Evolutionary conservation across 2,329 filamentous ascomycete species (phyloP), one percentile per base, ranked within the genome.

Genomic region (Phialocephala subalpina): DNA sequence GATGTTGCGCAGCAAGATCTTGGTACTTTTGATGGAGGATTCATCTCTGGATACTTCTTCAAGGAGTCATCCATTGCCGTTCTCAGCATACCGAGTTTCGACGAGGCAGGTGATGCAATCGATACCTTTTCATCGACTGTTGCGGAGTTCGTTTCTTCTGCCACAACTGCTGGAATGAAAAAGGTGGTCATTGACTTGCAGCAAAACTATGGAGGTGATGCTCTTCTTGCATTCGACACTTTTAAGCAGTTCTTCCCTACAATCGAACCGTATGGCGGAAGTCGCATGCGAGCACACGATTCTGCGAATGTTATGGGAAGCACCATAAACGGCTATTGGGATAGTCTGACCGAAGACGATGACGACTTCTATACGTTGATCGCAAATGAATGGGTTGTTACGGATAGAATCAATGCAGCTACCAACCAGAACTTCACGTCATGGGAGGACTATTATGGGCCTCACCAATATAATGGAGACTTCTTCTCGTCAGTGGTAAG

Each of bases 131-230:
- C 52, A 58, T 36, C 22, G 25, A 40, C 60, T 1, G 56, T 67
- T 18, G 33, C 58, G 16, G 47, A 74, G 2, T 78, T 87, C 66
- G 77, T 88, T 18, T 74, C 78, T 0, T 76, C 78, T 40, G 81
- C 80, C 20, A 80, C 80, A 58, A 78, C 80, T 11, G 81, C 80
- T 0, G 83, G 83, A 64, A 89, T 87, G 77, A 87, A 82, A 55
- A 87, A 86, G 74, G 81, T 90, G 0, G 82, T 90, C 12, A 79
- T 90, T 35, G 87, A 89, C 69, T 77, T 90, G 5, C 82, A 81
- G 3, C 81, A 81, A 57, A 90, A 90, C 69, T 83, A 82, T 2
- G 88, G 88, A 47, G 87, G 88, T 25, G 82, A 81, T 18, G 84
- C 90, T 56, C 72, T 87, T 1, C 82, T 84, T 27, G 87, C 85